Evolutionary conservation across 1,139 yeast species (phyloP), one percentile per base, ranked within the genome.

Genomic region (Yamadazyma aaseri): DNA sequence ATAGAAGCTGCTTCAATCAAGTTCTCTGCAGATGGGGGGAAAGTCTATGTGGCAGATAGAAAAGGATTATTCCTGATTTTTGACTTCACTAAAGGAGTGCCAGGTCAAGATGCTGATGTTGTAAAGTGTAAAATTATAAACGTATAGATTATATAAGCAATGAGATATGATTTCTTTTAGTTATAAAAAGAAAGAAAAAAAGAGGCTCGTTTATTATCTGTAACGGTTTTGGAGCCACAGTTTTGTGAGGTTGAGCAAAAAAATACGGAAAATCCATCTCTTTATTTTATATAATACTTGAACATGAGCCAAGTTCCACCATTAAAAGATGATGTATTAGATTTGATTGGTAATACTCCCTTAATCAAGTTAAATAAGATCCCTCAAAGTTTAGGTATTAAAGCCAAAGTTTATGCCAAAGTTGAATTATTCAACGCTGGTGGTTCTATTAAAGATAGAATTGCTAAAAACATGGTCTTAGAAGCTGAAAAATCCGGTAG

Each of bases 81-180:
- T 50, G 97, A 90, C 56, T 90, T 87, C 57, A 86, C 95, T 11
- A 90, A 89, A 35, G 96, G 95, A 3, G 60, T 80, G 10, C 92
- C 94, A 1, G 74, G 75, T 4, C 80, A 77, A 44, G 83, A 79
- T 47, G 75, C 76, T n/a, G 89, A 85, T n/a, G 83, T 86, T 9
- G 76, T 86, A 12, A 79, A 84, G 54, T 81, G 94, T 58, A 81
- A 79, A 51, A 73, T 79, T 26, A 61, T 79, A 10, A 66, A 56
- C 36, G 49, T 54, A 13, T 51, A 43, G 33, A 26, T 17, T 5
- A 11, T 5, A 25, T 13, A 13, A 12, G 6, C 7, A 12, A 25
- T 11, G 25, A 7, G 12, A 22, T 11, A 6, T n/a, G n/a, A n/a
- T n/a, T n/a, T n/a, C n/a, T n/a, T n/a, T n/a, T n/a, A n/a, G n/a